Percentiles rank a stretch among this genome's conserved stretches.
phyloP scores from a whole-genome alignment of 306 rosid genomes.

The Glycyrrhiza uralensis region DNA sequence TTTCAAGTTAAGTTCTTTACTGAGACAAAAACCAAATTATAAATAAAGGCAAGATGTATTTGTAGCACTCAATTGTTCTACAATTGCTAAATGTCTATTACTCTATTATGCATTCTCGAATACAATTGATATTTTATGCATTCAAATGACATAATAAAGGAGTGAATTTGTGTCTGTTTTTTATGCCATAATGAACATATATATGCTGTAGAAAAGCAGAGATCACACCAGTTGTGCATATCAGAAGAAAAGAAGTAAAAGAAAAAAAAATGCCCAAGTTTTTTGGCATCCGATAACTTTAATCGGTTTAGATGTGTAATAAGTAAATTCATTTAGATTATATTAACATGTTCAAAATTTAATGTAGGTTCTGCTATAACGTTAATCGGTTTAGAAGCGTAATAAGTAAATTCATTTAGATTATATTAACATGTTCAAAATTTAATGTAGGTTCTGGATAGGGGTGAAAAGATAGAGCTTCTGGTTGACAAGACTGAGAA shows the following conservation, averaged over 20 bases:
- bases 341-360: conserved; percentile 36
- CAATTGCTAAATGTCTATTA: conserved; percentile 5
- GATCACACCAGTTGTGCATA: background rate
- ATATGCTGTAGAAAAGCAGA: background rate
- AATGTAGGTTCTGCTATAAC: conserved; percentile 76
- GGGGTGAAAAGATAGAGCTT: conserved; percentile 99
- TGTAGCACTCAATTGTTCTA: background rate
- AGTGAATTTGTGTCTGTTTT: background rate
- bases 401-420: background rate
- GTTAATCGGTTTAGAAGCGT: too few relatives aligned
- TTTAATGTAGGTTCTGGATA: conserved; percentile 74
- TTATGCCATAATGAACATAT: background rate
- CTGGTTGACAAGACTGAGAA: conserved; percentile 95
- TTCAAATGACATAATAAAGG: background rate
- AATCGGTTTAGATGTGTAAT: background rate
- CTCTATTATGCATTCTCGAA: background rate
- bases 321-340: background rate
- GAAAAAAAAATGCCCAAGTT: background rate
- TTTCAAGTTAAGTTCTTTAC: background rate
- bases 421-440: conserved; percentile 34
- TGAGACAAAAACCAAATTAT: background rate
- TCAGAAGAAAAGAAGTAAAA: background rate
- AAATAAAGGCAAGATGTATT: background rate
- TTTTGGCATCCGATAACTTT: background rate
- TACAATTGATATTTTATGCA: background rate